Evolutionary conservation across 2,329 filamentous ascomycete species (phyloP).

Genomic region (Fonsecaea multimorphosa): DNA sequence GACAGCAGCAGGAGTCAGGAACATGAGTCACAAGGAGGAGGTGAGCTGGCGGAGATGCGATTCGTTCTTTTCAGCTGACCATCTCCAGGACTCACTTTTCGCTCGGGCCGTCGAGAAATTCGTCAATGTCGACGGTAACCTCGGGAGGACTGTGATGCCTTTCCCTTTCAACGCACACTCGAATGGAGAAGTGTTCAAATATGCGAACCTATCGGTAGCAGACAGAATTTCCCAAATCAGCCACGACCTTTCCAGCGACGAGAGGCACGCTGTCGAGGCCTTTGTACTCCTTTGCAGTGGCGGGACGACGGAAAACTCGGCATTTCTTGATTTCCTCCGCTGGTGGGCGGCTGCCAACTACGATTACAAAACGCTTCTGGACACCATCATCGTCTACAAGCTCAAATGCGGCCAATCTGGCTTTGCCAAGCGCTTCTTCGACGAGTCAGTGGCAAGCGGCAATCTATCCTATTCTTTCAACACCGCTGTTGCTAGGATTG

Average conservation of each 20-base stretch:
- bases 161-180: slow-evolving; percentile 49
- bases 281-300: slow-evolving; percentile 55
- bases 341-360: slow-evolving; percentile 57
- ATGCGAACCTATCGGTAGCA: slow-evolving; percentile 50
- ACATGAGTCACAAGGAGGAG: slow-evolving; percentile 53
- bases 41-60: slow-evolving; percentile 27
- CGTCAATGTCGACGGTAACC: slow-evolving; percentile 54
- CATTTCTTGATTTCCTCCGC: slow-evolving; percentile 57
- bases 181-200: slow-evolving; percentile 45
- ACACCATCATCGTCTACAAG: slow-evolving; percentile 53
- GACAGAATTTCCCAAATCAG: slow-evolving; percentile 54
- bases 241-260: slow-evolving; percentile 49
- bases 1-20: slow-evolving; percentile 41
- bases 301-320: slow-evolving; percentile 51
- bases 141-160: slow-evolving; percentile 49
- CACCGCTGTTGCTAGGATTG: slow-evolving; percentile 46
- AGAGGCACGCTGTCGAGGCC: slow-evolving; percentile 49
- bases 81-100: slow-evolving; percentile 44
- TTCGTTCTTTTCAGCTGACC: slow-evolving; percentile 8
- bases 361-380: slow-evolving; percentile 49
- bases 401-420: slow-evolving; percentile 53
- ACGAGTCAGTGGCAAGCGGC: slow-evolving; percentile 50
- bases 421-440: slow-evolving; percentile 55
- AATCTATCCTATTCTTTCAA: slow-evolving; percentile 53
- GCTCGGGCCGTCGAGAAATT: slow-evolving; percentile 50